phyloP scores from a whole-genome alignment of 441 rosid genomes.

The Gossypium lobatum region DNA sequence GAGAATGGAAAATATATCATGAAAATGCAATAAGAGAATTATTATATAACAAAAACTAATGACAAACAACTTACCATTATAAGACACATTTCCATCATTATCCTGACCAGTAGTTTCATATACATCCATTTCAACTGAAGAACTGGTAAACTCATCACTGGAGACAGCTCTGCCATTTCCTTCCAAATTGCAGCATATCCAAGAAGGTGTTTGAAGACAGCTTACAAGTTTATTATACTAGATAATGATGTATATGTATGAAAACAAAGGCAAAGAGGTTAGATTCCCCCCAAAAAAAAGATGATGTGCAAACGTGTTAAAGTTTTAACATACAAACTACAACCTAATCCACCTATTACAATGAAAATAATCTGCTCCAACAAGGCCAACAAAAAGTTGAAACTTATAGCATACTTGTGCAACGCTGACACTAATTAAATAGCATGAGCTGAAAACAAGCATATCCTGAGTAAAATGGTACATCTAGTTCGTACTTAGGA shows the following conservation, averaged over 20 bases:
- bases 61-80: constrained; percentile 39
- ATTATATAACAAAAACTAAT: neutral
- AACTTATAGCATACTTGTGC: neutral
- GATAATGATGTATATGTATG: constrained; percentile 21
- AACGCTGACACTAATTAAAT: neutral
- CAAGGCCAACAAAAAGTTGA: neutral
- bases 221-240: constrained; percentile 76
- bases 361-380: neutral
- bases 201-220: constrained; percentile 67
- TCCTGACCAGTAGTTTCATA: constrained; percentile 45
- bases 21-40: neutral
- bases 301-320: neutral
- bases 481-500: neutral
- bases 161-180: constrained; percentile 54
- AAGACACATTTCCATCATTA: constrained; percentile 28
- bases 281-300: constrained; percentile 7
- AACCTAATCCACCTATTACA: neutral
- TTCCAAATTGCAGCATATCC: constrained; percentile 74
- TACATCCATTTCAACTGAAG: constrained; percentile 86
- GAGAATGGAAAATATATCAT: neutral
- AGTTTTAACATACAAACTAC: neutral
- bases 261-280: constrained; percentile 13
- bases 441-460: neutral
- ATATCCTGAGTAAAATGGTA: neutral
- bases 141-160: constrained; percentile 46